These are phyloP conservation scores for Wickerhamiella brachini DNA, from an alignment of 805 yeast genomes.

Conservation along the genomic window DNA sequence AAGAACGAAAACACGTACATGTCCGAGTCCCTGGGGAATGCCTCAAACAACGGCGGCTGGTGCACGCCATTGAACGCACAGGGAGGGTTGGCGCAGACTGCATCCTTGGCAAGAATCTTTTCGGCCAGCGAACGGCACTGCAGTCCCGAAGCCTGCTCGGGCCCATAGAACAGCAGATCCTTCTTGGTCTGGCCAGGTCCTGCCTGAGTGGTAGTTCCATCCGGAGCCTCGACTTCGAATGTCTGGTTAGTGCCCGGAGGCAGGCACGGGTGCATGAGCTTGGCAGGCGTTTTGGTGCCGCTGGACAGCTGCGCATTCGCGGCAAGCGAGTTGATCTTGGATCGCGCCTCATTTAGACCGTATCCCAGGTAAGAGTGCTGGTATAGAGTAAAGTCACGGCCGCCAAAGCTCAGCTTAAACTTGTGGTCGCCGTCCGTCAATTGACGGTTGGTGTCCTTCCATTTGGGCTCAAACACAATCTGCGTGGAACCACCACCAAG, in stretches of 20 bases:
- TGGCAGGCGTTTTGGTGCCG: conserved; percentile 27
- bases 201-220: conserved; percentile 20
- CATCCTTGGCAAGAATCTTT: conserved; percentile 66
- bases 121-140: conserved; percentile 86
- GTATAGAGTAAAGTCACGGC: conserved; percentile 63
- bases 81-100: conserved; percentile 57
- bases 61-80: conserved; percentile 96
- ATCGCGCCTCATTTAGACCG: conserved; percentile 90
- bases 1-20: conserved; percentile 87
- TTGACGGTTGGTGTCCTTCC: conserved; percentile 25
- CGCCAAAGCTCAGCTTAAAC: conserved; percentile 68
- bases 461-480: conserved; percentile 93
- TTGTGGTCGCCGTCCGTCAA: conserved; percentile 84
- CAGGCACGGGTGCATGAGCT: conserved; percentile 64
- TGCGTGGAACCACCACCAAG: conserved; percentile 98
- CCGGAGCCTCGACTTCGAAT: conserved; percentile 44
- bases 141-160: conserved; percentile 49
- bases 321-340: conserved; percentile 56
- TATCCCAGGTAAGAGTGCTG: conserved; percentile 93
- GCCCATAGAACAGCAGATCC: conserved; percentile 49
- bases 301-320: conserved; percentile 34
- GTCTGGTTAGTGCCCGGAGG: conserved; percentile 57
- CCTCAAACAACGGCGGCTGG: conserved; percentile 77
- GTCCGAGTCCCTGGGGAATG: conserved; percentile 62
- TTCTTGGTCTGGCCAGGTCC: conserved; percentile 10